Base-by-base conservation (phyloP, 345 rosid genomes). In the Camelina hispida region DNA sequence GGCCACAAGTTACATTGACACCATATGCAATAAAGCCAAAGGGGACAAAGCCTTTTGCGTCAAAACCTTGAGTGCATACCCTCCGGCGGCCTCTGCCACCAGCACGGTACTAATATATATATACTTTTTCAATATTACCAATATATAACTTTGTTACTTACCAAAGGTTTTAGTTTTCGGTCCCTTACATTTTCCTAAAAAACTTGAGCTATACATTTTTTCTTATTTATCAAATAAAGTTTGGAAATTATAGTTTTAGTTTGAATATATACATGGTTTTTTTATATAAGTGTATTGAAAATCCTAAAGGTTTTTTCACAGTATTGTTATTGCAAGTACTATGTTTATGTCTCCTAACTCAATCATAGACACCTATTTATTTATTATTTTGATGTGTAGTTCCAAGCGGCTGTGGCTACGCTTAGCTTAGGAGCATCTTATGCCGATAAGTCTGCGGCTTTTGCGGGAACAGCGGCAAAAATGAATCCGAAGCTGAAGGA, bases 21-120 rank as follows among this genome's bases (percentile, higher is more conserved):
- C 35, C 59, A 53, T 73, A 54, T 64, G 77, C 37, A 3, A 54
- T 18, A 9, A 3, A 5, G 63, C 54, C 14, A 20, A 23, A 3
- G 25, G 37, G 37, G 37, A 54, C 64, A 73, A 54, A 54, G 43
- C 48, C 64, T 73, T 73, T 28, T 73, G 77, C 64, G 1, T n/a
- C 57, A 18, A 73, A 18, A 54, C 77, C 10, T 62, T 73, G 64
- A 73, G 10, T 0, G 56, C 56, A 9, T 64, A 63, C 54, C 63
- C 71, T 54, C 55, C 47, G 2, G 77, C 48, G 0, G 64, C 48
- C 14, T 43, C 56, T 17, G 64, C 71, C 47, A 28, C 64, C 47
- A 40, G 4, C 46, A 15, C 6, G 71, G 77, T 73, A 73, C 75
- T 13, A 22, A 43, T 62, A 15, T 35, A 1, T 9, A n/a, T 8